Evolutionary conservation across 2,329 filamentous ascomycete species (phyloP), one percentile per base, ranked within the genome.

Genomic region (Annulohypoxylon truncatum): DNA sequence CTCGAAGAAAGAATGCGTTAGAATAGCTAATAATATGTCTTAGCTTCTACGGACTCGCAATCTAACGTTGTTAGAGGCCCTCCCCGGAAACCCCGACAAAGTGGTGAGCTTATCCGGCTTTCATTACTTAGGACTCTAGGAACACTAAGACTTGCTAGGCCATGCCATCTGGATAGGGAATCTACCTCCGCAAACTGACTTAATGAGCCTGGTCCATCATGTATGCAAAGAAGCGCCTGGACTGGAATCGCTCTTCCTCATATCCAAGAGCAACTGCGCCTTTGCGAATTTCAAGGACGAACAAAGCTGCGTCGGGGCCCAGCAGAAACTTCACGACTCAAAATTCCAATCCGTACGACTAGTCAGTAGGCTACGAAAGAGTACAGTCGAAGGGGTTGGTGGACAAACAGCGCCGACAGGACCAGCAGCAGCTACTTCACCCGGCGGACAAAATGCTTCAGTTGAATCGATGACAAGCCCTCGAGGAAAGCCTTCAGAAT

Each of bases 141-240:
- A 51, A 55, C 28, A 26, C 61, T 31, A 55, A 69, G 9, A 44
- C 35, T 51, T 20, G 47, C 33, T 38, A 82, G 95, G 94, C 1
- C 92, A 97, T 77, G 95, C 95, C 0, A 89, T 98, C 18, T 98
- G 96, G 95, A 93, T 98, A 26, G 96, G 96, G 40, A 98, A 98
- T 76, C 83, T 98, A 0, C 94, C 95, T 3, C 92, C 93, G 0
- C 91, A 93, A 51, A 92, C 94, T 0, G 90, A 90, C 40, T 84
- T 98, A 10, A 89, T 93, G 79, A 91, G 87, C 63, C 82, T 98
- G n/a, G 97, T 97, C 55, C 89, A 96, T 64, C 92, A 97, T 76
- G 96, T 97, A 62, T 96, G 92, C 66, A 89, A 88, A 68, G 91
- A 94, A 70, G 90, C 93, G 0, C 86, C 85, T 0, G 87, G 94